Evolutionary conservation across 495 filamentous ascomycete species (phyloP).

Genomic region (Penicillium crystallinum): DNA sequence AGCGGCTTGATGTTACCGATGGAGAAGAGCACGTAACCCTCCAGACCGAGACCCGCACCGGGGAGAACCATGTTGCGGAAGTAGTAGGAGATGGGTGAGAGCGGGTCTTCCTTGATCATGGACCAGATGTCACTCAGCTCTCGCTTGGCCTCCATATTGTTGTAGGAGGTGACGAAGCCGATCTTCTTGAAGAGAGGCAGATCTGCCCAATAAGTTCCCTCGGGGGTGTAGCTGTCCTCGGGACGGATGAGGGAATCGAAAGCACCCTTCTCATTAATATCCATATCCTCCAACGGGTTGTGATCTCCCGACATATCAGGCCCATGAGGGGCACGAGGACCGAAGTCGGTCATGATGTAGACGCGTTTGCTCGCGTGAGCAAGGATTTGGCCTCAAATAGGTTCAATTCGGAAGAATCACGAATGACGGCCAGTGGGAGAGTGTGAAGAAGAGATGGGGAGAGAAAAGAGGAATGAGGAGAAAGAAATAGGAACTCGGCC

Average conservation of each 20-base stretch:
- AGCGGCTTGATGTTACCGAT: constrained; percentile 83
- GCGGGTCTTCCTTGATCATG: constrained; percentile 76
- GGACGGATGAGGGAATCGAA: constrained; percentile 72
- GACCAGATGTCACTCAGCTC: constrained; percentile 63
- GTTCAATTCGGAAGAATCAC: background rate
- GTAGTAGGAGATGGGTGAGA: constrained; percentile 76
- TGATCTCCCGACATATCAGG: constrained; percentile 50
- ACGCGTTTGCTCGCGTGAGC: constrained; percentile 2
- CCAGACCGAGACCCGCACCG: constrained; percentile 80
- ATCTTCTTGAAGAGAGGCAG: constrained; percentile 59
- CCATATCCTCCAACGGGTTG: constrained; percentile 50
- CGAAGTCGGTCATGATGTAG: constrained; percentile 45
- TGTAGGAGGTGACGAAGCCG: constrained; percentile 64
- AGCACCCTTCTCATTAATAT: constrained; percentile 60
- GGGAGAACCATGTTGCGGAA: constrained; percentile 83
- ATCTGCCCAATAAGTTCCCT: constrained; percentile 91
- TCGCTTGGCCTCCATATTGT: constrained; percentile 56
- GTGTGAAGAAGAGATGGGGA: too few species aligned
- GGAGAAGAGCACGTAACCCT: constrained; percentile 91
- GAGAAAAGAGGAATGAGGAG: too few species aligned
- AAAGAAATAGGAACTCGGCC: constrained; percentile 8
- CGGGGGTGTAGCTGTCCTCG: constrained; percentile 71
- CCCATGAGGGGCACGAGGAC: constrained; percentile 50
- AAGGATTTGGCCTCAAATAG: background rate
- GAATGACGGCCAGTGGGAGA: too few species aligned